Conservation (phyloP, 2,329 filamentous ascomycete genomes). For the Torrubiella hemipterigena region DNA sequence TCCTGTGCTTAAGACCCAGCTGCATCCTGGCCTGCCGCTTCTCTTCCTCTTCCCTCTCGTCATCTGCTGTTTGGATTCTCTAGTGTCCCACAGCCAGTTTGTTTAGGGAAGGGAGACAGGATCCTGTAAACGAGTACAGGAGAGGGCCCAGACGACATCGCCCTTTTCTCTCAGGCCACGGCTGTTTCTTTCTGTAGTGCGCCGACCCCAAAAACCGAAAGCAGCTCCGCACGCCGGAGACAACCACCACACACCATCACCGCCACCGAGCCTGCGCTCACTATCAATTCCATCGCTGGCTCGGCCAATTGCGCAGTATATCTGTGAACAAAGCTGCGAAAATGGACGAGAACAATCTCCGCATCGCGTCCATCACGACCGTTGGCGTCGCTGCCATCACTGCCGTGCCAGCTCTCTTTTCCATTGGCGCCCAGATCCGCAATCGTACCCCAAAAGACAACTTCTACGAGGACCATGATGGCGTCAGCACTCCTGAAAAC, state of each 20-base stretch:
- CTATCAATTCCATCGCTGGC: background rate
- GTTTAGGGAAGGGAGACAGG: no score
- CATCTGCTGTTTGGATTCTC: background rate
- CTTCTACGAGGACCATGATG: constrained; percentile 58
- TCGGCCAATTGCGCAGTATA: background rate
- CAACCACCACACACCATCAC: background rate
- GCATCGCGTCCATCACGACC: constrained; percentile 16
- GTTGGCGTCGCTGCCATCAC: constrained; percentile 22
- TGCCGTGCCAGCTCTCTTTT: constrained; percentile 23
- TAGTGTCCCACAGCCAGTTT: no score
- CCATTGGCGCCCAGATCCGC: constrained; percentile 21
- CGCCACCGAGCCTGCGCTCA: constrained; percentile 1
- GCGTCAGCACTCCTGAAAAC: constrained; percentile 52
- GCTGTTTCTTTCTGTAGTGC: no score
- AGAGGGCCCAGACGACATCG: no score
- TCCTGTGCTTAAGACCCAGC: no score
- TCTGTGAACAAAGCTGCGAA: background rate
- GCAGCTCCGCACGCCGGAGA: no score
- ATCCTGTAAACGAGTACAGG: no score
- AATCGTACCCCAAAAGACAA: constrained; percentile 26
- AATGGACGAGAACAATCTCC: constrained; percentile 5
- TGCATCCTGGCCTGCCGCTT: no score
- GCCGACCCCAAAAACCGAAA: no score
- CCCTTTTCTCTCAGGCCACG: no score
- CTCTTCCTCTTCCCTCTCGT: no score